Percentiles rank a stretch among this genome's conserved stretches.
Conservation (phyloP, 1,139 yeast genomes). For the Blastobotrys capitulatus region DNA sequence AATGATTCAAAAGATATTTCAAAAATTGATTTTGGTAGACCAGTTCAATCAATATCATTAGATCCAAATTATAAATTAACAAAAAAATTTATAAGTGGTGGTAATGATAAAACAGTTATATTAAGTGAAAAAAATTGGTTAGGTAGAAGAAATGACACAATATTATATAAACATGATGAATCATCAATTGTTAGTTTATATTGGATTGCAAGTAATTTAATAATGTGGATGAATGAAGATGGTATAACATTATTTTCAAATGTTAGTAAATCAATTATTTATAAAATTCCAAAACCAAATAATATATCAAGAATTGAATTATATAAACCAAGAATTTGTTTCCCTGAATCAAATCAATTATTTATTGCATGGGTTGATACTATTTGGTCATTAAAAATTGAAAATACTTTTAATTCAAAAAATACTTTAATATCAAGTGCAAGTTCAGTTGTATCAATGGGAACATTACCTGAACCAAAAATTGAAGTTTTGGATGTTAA, state of each 20-base stretch:
- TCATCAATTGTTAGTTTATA: slow-evolving; percentile 62
- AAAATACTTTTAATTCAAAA: slow-evolving; percentile 4
- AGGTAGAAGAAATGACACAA: slow-evolving; percentile 67
- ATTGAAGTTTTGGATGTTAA: slow-evolving; percentile 53
- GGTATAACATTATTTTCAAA: slow-evolving; percentile 50
- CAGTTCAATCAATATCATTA: slow-evolving; percentile 79
- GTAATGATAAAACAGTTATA: slow-evolving; percentile 80
- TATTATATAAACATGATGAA: slow-evolving; percentile 57
- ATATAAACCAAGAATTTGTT: slow-evolving; percentile 74
- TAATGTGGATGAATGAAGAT: slow-evolving; percentile 72
- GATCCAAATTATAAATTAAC: slow-evolving; percentile 61
- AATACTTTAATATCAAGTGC: slow-evolving; percentile 22
- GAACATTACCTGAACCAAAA: slow-evolving; percentile 40
- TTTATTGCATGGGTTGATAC: slow-evolving; percentile 80
- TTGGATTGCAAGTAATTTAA: slow-evolving; percentile 25
- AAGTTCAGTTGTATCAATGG: slow-evolving; percentile 23
- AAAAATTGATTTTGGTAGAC: slow-evolving; percentile 80
- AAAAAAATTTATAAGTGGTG: slow-evolving; percentile 75
- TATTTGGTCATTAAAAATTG: slow-evolving; percentile 65
- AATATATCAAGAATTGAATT: slow-evolving; percentile 70
- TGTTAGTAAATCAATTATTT: slow-evolving; percentile 30
- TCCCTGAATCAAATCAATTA: slow-evolving; percentile 62
- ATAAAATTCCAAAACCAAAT: slow-evolving; percentile 52
- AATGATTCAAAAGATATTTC: slow-evolving; percentile 56
- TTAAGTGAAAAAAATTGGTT: slow-evolving; percentile 80